A percentile compares a stretch with the other conserved stretches of the same genome.
These are phyloP conservation scores for Arthrobotrys sphaeroides DNA, from an alignment of 2,329 filamentous ascomycete genomes.

Conservation along the genomic window DNA sequence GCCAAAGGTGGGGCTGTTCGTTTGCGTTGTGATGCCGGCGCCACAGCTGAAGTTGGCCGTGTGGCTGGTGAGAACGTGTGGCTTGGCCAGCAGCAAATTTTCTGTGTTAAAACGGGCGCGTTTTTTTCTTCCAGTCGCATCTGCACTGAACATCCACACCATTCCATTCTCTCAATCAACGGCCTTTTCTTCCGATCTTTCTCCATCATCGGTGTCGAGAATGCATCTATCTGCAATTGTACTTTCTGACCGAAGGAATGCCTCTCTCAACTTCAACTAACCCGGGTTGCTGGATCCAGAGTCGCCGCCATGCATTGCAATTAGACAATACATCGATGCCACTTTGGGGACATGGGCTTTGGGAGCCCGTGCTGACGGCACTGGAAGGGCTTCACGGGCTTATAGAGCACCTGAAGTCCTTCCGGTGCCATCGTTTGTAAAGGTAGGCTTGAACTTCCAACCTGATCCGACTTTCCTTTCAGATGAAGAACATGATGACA, in stretches of 20 bases:
- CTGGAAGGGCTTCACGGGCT: neutral
- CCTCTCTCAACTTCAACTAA: too few species aligned
- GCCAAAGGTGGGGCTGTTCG: conserved; percentile 42
- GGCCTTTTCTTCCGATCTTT: neutral
- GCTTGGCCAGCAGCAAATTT: conserved; percentile 37
- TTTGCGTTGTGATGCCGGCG: conserved; percentile 25
- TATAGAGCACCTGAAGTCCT: neutral
- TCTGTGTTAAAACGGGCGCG: conserved; percentile 40
- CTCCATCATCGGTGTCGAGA: too few species aligned
- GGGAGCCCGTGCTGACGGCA: neutral
- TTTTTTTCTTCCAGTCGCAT: neutral
- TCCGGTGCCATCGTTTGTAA: neutral
- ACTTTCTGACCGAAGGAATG: too few species aligned
- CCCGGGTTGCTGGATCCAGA: too few species aligned
- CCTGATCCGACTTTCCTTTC: neutral
- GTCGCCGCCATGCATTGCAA: too few species aligned
- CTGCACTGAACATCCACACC: too few species aligned
- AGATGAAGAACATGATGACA: conserved; percentile 51
- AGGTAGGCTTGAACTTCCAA: neutral
- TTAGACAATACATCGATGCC: too few species aligned
- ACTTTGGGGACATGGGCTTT: too few species aligned
- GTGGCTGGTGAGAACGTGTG: conserved; percentile 15
- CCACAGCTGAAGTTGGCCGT: neutral
- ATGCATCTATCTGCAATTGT: too few species aligned
- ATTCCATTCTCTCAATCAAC: neutral